Base-by-base conservation (phyloP, 2,329 filamentous ascomycete genomes). In the Pyrenophora tritici-repentis region DNA sequence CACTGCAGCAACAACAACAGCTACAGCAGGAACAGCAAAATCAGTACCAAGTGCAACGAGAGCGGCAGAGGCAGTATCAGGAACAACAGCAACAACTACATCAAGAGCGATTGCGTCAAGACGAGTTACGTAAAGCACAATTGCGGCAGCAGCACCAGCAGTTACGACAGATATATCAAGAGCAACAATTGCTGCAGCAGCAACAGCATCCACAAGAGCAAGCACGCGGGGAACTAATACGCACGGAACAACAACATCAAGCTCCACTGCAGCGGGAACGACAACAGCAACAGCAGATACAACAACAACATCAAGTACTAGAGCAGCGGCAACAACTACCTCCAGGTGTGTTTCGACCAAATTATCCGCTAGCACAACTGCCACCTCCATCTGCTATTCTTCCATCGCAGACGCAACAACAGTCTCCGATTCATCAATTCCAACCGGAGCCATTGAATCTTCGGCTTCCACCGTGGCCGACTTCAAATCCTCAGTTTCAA, bases 1-100 rank as follows among this genome's bases (percentile, higher is more conserved):
- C 43, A 14, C 42, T 42, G 34, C 26, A n/a, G 26, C 42, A 31
- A 33, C 43, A 41, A 7, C 20, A 22, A n/a, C 40, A 17, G 12
- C 42, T 18, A 12, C 47, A 47, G 14, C 40, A 34, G 4, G 34
- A 8, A 14, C 50, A 44, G 24, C 44, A 32, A n/a, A 24, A 22
- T n/a, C 13, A 14, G 14, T 5, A 18, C 18, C 18, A 18, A 6
- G 14, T 18, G 13, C 41, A 17, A 29, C 10, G n/a, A n/a, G n/a
- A n/a, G n/a, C n/a, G n/a, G n/a, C n/a, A n/a, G n/a, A n/a, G n/a
- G n/a, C n/a, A n/a, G n/a, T n/a, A n/a, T n/a, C n/a, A n/a, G n/a
- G n/a, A n/a, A n/a, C 38, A 34, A 34, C 40, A 26, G 42, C 42
- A 37, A 20, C 42, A 45, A 45, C n/a, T 29, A 8, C 22, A 22